phyloP scores from a whole-genome alignment of 1,284 basidiomycete species.

The Earliella scabrosa region DNA sequence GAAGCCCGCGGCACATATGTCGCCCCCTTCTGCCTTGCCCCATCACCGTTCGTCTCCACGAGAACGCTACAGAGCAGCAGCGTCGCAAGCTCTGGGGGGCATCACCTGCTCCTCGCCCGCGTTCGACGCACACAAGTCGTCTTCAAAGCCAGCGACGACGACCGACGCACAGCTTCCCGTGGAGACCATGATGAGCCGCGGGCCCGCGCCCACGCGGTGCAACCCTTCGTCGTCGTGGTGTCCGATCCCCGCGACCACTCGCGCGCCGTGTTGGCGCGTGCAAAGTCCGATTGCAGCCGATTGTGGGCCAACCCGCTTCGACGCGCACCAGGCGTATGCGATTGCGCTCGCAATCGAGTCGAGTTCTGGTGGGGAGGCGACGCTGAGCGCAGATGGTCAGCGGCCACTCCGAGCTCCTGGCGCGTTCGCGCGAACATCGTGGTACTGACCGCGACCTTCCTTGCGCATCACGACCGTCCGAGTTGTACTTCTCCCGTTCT shows the following conservation, averaged over 20 bases:
- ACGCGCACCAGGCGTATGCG: conserved; percentile 75
- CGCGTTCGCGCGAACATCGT: neutral
- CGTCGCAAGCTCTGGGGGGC: conserved; percentile 67
- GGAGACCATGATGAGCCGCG: conserved; percentile 64
- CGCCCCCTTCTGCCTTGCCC: conserved; percentile 72
- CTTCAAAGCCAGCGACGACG: conserved; percentile 60
- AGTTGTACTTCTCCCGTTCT: conserved; percentile 46
- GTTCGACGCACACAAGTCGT: conserved; percentile 29
- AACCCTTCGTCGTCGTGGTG: conserved; percentile 90
- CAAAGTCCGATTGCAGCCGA: conserved; percentile 60
- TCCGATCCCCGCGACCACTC: conserved; percentile 85
- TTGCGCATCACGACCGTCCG: conserved; percentile 92
- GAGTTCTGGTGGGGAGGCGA: conserved; percentile 61
- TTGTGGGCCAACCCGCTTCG: conserved; percentile 73
- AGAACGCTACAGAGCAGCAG: conserved; percentile 82
- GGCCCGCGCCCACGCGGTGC: conserved; percentile 64
- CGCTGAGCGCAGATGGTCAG: neutral
- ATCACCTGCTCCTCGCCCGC: conserved; percentile 34
- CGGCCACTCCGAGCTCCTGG: too few relatives aligned
- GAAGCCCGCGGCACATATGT: conserved; percentile 46
- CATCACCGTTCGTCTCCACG: conserved; percentile 86
- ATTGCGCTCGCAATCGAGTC: conserved; percentile 87
- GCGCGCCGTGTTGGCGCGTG: conserved; percentile 41
- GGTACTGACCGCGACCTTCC: conserved; percentile 81
- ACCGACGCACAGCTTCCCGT: conserved; percentile 85